Conservation (phyloP, 2,329 filamentous ascomycete species). For the Botrytis sinoallii region DNA sequence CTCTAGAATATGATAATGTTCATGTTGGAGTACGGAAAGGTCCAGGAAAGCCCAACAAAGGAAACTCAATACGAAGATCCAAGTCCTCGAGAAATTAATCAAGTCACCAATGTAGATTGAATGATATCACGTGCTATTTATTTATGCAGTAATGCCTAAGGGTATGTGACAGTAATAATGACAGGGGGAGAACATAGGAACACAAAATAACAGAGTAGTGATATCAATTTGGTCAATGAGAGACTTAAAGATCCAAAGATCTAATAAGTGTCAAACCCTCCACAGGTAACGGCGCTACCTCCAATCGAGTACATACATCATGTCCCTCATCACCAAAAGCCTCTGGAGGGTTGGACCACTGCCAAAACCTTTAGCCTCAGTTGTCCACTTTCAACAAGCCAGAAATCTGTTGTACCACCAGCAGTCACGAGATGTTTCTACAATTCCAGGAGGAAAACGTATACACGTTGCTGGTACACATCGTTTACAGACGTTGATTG, state of each 20-base stretch:
- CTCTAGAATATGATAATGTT: background rate
- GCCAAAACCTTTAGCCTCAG: background rate
- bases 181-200: background rate
- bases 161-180: background rate
- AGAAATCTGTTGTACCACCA: background rate
- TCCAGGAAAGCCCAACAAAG: background rate
- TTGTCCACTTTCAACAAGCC: background rate
- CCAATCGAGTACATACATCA: background rate
- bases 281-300: background rate
- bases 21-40: background rate
- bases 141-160: background rate
- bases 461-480: background rate
- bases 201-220: background rate
- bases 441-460: background rate
- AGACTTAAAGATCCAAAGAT: background rate
- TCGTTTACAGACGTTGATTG: background rate
- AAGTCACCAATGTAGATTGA: background rate
- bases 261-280: background rate
- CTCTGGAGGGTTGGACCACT: slow-evolving; percentile 3
- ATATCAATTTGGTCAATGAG: background rate
- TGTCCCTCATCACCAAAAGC: background rate
- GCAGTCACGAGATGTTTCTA: slow-evolving; percentile 3
- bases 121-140: background rate
- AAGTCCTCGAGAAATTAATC: background rate
- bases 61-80: background rate